Evolutionary conservation across 176 grass and related monocot genomes (phyloP), one percentile per base, ranked within the genome.

Genomic region (Zoysia pacifica): DNA sequence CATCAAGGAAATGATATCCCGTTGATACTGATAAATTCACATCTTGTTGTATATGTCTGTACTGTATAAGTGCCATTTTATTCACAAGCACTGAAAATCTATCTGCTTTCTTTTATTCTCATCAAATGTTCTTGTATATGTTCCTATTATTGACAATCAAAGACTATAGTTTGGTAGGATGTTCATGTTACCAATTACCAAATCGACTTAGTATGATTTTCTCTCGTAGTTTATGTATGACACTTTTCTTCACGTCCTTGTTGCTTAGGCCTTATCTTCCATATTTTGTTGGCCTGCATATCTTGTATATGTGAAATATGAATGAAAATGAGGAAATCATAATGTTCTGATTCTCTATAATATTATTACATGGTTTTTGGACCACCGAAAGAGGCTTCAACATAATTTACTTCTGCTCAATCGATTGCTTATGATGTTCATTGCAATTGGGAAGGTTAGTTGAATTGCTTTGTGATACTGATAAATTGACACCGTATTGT

Each of bases 1-100:
- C 10, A 63, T 4, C 5, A 56, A 70, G 54, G 16, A 83, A 36
- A 48, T 70, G 80, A 18, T 70, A 15, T 42, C 37, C 70, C 56
- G 41, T 48, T 36, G 18, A 70, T 80, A 84, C 81, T 4, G 55
- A 84, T 84, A 40, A 46, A 80, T 70, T 70, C 41, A 48, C 38
- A 84, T 4, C 16, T 9, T 74, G 5, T 62, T 79, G 20, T 68
- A 38, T 61, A 76, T 84, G 48, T 48, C n/a, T 75, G 68, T 78
- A 77, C 55, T 36, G 28, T 38, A 42, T 53, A 80, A 47, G 18
- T 73, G 64, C 48, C 55, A 58, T 75, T 80, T 10, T 69, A 42
- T 37, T 48, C 42, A 2, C 16, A 39, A 6, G 12, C 48, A 75
- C 70, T 51, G 49, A 77, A 69, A 41, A 8, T 41, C 5, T 12